Evolutionary conservation across 331 rosid species (phyloP).

Genomic region (Quercus tomentella): DNA sequence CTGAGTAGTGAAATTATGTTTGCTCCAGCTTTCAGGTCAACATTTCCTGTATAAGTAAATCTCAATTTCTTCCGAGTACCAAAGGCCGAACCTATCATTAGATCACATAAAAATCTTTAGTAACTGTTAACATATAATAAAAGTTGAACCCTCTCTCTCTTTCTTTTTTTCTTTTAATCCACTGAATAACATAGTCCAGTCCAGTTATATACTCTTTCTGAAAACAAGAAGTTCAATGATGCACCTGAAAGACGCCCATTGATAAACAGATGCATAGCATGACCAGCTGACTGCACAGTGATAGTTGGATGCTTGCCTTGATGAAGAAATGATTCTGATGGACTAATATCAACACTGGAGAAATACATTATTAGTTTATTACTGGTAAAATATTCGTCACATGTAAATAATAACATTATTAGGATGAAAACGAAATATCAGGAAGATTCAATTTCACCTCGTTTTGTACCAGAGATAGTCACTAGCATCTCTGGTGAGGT

Average conservation of each 20-base stretch:
- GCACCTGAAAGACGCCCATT: constrained; percentile 33
- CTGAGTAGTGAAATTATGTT: constrained; percentile 70
- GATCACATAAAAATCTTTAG: neutral
- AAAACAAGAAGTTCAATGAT: neutral
- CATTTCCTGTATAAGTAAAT: constrained; percentile 51
- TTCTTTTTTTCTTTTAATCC: neutral
- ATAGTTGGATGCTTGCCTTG: constrained; percentile 26
- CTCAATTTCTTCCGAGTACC: constrained; percentile 51
- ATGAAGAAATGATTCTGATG: constrained; percentile 34
- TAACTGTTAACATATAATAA: neutral
- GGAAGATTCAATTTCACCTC: constrained; percentile 13
- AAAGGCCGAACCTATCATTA: constrained; percentile 48
- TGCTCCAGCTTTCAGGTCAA: constrained; percentile 49
- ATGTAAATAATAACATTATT: neutral
- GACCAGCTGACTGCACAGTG: constrained; percentile 31
- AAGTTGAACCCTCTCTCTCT: neutral
- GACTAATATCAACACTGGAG: constrained; percentile 27
- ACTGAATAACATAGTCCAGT: neutral
- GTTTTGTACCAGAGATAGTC: constrained; percentile 44
- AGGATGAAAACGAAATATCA: neutral
- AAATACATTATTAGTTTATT: neutral
- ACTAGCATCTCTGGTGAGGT: constrained; percentile 35
- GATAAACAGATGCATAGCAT: constrained; percentile 34
- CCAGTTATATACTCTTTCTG: neutral
- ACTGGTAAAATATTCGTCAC: neutral